Percentiles rank a stretch among this genome's conserved stretches.
Evolutionary conservation across 768 basidiomycete species (phyloP).

Genomic region (Leccinum disarticulatum): DNA sequence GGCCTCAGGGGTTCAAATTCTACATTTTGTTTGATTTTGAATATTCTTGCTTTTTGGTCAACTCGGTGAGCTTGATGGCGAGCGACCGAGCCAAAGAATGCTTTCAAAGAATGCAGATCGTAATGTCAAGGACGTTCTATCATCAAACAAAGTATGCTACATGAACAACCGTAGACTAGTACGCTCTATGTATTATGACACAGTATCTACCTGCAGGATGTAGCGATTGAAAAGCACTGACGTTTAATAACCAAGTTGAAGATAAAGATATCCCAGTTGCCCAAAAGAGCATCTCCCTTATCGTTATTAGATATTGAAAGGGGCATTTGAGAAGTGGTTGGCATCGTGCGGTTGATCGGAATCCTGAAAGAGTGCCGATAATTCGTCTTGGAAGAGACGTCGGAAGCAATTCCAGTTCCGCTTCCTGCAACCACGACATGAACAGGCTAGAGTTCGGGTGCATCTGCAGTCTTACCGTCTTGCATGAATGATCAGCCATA

Average conservation of each 20-base stretch:
- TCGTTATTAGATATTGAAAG: background rate
- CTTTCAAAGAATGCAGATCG: background rate
- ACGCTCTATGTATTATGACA: background rate
- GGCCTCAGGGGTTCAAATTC: too few relatives aligned
- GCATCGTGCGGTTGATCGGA: background rate
- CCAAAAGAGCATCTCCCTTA: background rate
- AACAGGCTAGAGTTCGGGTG: slow-evolving; percentile 9
- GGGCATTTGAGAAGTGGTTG: background rate
- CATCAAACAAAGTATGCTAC: background rate
- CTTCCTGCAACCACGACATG: background rate
- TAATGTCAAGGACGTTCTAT: background rate
- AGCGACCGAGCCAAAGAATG: background rate
- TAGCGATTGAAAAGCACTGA: background rate
- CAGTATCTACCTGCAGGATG: background rate
- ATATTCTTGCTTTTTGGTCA: background rate
- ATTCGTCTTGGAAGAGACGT: slow-evolving; percentile 7
- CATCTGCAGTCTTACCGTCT: background rate
- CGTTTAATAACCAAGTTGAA: too few relatives aligned
- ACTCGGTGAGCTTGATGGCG: background rate
- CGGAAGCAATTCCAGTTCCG: background rate
- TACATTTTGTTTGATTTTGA: background rate
- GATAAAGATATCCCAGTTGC: background rate
- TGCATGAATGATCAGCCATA: background rate
- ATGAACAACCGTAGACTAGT: background rate
- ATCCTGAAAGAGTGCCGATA: slow-evolving; percentile 7